A percentile compares a stretch with the other conserved stretches of the same genome.
phyloP scores from a whole-genome alignment of 1,139 yeast genomes.

The Blastobotrys indianensis region DNA sequence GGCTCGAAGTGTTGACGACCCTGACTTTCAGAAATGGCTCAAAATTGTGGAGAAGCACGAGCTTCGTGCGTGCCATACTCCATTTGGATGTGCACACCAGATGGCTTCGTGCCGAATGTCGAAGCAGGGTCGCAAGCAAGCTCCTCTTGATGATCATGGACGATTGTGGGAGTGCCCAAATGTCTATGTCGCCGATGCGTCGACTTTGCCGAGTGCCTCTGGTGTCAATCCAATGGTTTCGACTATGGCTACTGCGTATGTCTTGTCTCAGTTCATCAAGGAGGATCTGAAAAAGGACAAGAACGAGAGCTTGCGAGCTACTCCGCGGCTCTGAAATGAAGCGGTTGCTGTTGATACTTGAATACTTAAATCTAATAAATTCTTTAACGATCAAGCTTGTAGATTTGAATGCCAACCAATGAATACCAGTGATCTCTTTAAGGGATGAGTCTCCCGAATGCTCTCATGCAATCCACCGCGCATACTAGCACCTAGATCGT shows the following conservation, averaged over 20 bases:
- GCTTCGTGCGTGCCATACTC: constrained; percentile 33
- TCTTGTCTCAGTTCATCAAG: constrained; percentile 24
- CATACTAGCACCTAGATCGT: too few species aligned
- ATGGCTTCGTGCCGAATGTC: constrained; percentile 57
- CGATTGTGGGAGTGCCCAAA: constrained; percentile 49
- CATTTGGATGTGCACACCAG: constrained; percentile 55
- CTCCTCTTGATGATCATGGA: constrained; percentile 48
- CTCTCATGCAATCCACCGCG: too few species aligned
- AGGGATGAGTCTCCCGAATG: too few species aligned
- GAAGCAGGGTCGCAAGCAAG: constrained; percentile 41
- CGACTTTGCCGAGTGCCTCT: constrained; percentile 53
- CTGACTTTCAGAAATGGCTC: constrained; percentile 46
- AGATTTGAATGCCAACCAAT: too few species aligned
- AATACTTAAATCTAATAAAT: too few species aligned
- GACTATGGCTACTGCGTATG: constrained; percentile 29
- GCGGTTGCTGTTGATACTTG: too few species aligned
- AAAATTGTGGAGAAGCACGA: constrained; percentile 30
- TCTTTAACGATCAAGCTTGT: too few species aligned
- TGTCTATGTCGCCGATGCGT: constrained; percentile 52
- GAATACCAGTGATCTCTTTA: too few species aligned
- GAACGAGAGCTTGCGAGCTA: background rate
- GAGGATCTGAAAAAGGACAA: constrained; percentile 20
- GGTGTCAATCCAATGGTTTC: constrained; percentile 49
- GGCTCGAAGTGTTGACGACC: constrained; percentile 41
- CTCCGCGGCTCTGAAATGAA: too few species aligned